Evolutionary conservation across 2,329 filamentous ascomycete genomes (phyloP), one percentile per base, ranked within the genome.

Genomic region (Neoarthrinium moseri): DNA sequence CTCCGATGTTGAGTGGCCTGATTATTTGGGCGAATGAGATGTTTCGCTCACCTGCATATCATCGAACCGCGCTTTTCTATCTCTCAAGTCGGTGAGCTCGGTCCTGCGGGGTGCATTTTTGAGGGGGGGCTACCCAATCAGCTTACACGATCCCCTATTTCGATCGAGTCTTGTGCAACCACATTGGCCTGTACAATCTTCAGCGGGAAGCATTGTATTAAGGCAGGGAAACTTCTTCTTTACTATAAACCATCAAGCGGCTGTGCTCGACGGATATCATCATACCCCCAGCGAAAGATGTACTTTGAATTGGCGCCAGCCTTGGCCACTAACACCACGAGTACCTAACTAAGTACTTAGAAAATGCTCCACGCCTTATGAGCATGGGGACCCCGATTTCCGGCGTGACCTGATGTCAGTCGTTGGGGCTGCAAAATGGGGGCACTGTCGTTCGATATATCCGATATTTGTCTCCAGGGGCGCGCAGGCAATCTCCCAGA

Each of bases 331-430:
- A n/a, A n/a, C n/a, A n/a, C n/a, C n/a, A n/a, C n/a, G n/a, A n/a
- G n/a, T n/a, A n/a, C n/a, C n/a, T n/a, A n/a, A n/a, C n/a, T n/a
- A n/a, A n/a, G n/a, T n/a, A n/a, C n/a, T n/a, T n/a, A n/a, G n/a
- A n/a, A n/a, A n/a, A n/a, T n/a, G n/a, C n/a, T n/a, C n/a, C n/a
- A n/a, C n/a, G n/a, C n/a, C n/a, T n/a, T n/a, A n/a, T n/a, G n/a
- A n/a, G n/a, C n/a, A n/a, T n/a, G n/a, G n/a, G n/a, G n/a, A n/a
- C n/a, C n/a, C 15, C 41, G 20, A 24, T 21, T 5, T 13, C 30
- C 21, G 40, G 27, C 18, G 26, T 34, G 41, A 44, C 21, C 41
- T 36, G 41, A 44, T 44, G 41, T 44, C 41, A 44, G 41, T 35
- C 41, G 41, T 44, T 44, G 41, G 32, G 22, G 29, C 32, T 44